These are phyloP conservation scores for Chlamydomonas schloesseri DNA, from an alignment of 139 green algal species.

Conservation along the genomic window DNA sequence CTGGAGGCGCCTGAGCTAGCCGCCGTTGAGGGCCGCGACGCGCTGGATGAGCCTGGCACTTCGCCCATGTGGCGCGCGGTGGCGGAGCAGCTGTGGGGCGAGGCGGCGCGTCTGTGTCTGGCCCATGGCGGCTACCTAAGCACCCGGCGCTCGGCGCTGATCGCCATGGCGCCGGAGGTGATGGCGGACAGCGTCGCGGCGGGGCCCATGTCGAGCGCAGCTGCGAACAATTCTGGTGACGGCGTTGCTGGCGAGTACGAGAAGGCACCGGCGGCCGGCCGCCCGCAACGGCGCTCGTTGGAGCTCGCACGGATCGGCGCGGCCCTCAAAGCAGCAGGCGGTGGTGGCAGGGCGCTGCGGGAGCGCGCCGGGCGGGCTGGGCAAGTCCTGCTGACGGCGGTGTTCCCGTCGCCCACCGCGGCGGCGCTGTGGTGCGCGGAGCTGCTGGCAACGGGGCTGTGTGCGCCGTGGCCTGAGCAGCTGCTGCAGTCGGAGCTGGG, in stretches of 20 bases:
- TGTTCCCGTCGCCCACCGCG: not conserved
- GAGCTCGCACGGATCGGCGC: too few species aligned
- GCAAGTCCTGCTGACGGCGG: conserved; percentile 6
- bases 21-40: too few species aligned
- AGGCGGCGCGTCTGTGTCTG: conserved; percentile 1
- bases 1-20: not conserved
- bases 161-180: not conserved
- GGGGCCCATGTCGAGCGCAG: too few species aligned
- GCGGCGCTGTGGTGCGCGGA: not conserved
- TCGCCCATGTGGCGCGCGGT: not conserved
- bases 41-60: not conserved
- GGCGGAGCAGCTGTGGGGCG: not conserved
- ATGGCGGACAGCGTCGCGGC: not conserved
- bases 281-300: too few species aligned
- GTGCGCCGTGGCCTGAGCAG: not conserved
- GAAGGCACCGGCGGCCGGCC: too few species aligned
- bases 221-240: too few species aligned
- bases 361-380: not conserved
- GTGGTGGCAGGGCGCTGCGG: too few species aligned
- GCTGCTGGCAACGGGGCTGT: not conserved
- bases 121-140: conserved; percentile 1
- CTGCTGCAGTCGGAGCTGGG: conserved; percentile 3
- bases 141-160: not conserved
- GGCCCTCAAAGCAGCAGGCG: not conserved
- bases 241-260: too few species aligned